These are phyloP conservation scores for Yamadazyma kitorensis DNA, from an alignment of 805 yeast species.

Conservation along the genomic window DNA sequence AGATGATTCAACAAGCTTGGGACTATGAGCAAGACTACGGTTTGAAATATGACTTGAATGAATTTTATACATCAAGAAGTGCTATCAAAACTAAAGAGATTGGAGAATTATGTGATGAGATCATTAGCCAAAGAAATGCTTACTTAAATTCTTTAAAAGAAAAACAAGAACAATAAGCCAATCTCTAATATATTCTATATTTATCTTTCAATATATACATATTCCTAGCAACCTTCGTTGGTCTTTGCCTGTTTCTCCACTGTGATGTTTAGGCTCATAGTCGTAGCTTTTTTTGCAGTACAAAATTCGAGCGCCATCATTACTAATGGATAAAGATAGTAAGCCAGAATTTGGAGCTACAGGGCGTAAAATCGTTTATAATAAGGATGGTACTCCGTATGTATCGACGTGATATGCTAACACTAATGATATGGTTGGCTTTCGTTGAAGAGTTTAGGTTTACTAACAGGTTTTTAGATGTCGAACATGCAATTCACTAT, in stretches of 20 bases:
- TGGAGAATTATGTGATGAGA: constrained; percentile 59
- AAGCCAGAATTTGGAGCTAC: constrained; percentile 50
- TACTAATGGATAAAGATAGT: constrained; percentile 5
- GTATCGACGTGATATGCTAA: no score
- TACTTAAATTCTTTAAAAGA: constrained; percentile 9
- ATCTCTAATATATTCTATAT: neutral
- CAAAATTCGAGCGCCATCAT: no score
- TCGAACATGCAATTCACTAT: constrained; percentile 79
- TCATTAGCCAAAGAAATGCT: constrained; percentile 20
- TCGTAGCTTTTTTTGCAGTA: no score
- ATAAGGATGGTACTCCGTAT: constrained; percentile 91
- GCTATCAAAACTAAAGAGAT: constrained; percentile 72
- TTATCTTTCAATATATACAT: no score
- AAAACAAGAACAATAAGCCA: neutral
- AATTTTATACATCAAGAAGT: constrained; percentile 62
- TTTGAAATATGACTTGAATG: constrained; percentile 56
- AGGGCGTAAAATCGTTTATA: constrained; percentile 72
- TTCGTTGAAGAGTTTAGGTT: neutral
- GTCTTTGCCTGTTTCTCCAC: no score
- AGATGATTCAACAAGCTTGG: constrained; percentile 76
- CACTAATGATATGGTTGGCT: neutral
- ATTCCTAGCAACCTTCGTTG: no score
- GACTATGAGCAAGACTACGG: constrained; percentile 74
- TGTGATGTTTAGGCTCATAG: no score
- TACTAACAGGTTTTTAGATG: constrained; percentile 49